These are phyloP conservation scores for Anethum foeniculum DNA, from an alignment of 140 eudicot species.

Conservation along the genomic window DNA sequence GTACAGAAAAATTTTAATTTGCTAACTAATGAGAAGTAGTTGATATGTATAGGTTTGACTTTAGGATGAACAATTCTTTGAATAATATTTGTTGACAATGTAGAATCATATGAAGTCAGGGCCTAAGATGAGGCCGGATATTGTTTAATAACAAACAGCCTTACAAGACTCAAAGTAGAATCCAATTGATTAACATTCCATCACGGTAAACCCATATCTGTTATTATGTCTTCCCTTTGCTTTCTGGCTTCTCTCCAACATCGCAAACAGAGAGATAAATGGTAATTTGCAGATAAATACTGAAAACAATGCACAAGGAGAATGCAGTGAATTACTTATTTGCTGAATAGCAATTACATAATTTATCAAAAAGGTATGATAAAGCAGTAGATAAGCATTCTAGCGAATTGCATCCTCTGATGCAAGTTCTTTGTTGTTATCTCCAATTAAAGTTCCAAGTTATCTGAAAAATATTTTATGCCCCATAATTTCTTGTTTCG, in stretches of 20 bases:
- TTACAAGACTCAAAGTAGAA: background rate
- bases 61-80: background rate
- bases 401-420: background rate
- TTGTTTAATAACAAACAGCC: background rate
- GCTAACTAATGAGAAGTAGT: background rate
- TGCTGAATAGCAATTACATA: background rate
- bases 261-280: background rate
- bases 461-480: background rate
- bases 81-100: background rate
- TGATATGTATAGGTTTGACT: background rate
- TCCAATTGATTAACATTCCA: background rate
- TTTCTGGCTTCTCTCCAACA: background rate
- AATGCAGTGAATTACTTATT: background rate
- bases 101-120: background rate
- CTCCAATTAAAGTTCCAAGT: background rate
- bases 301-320: background rate
- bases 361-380: background rate
- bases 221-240: background rate
- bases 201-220: background rate
- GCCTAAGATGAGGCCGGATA: background rate
- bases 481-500: background rate
- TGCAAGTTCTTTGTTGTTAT: background rate
- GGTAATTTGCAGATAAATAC: background rate
- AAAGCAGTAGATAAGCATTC: background rate
- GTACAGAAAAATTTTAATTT: background rate